These are phyloP conservation scores for Sugiyamaella mastotermitis DNA, from an alignment of 805 yeast species.

Conservation along the genomic window DNA sequence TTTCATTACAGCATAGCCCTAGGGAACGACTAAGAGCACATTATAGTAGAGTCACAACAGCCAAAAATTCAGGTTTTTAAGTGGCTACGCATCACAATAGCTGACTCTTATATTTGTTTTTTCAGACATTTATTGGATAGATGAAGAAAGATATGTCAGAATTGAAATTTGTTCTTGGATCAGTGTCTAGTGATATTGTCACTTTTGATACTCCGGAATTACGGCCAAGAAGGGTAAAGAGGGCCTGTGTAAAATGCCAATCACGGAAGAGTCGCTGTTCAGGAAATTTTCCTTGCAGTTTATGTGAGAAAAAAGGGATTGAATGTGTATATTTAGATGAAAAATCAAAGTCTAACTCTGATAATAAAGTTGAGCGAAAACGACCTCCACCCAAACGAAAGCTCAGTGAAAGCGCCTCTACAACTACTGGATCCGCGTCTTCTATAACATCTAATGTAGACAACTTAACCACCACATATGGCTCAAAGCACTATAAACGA, in stretches of 20 bases:
- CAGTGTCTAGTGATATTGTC: too few species aligned
- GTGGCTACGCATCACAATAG: too few species aligned
- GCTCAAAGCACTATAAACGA: background rate
- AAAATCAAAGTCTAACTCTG: too few species aligned
- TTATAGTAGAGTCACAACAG: too few species aligned
- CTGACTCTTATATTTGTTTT: too few species aligned
- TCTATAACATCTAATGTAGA: background rate
- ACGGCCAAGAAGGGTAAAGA: constrained; percentile 22
- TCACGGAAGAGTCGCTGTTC: constrained; percentile 22
- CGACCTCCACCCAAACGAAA: background rate
- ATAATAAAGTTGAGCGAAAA: background rate
- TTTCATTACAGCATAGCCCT: too few species aligned
- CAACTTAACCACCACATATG: background rate
- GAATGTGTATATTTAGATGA: constrained; percentile 19
- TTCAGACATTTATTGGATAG: background rate
- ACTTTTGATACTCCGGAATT: too few species aligned
- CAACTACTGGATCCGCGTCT: background rate
- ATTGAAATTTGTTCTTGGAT: constrained; percentile 1
- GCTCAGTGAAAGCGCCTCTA: background rate
- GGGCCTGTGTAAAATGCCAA: constrained; percentile 22
- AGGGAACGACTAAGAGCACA: too few species aligned
- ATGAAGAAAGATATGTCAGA: background rate
- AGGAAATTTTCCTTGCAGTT: constrained; percentile 20
- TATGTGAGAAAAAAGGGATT: constrained; percentile 13
- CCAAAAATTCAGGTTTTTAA: too few species aligned